Evolutionary conservation across 2,329 filamentous ascomycete species (phyloP), one percentile per base, ranked within the genome.

Genomic region (Cercospora sesami): DNA sequence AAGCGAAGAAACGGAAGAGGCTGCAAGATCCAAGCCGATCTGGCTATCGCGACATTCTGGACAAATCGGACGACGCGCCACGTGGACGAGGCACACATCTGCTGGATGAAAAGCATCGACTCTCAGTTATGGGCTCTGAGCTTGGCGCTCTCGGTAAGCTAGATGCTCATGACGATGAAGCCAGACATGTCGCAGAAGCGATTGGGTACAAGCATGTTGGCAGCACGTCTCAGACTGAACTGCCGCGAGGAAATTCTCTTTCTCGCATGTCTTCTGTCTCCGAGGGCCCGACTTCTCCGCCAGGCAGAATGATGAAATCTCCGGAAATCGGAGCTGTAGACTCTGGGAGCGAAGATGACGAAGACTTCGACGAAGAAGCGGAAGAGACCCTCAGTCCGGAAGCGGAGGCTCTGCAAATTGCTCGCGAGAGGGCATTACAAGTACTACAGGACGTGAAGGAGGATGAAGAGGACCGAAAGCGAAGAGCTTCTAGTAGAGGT

Each of bases 1-100:
- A 92, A 76, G 95, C 95, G 81, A 96, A 96, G 82, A 96, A 95
- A 80, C 86, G 87, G 68, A 97, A 97, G 82, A 89, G 94, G 31
- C 86, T 89, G 61, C 89, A 91, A 64, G 92, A 97, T 74, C 89
- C 92, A 5, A 85, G 83, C 16, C 87, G 93, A 36, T 89, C 91
- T 72, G 91, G 89, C 55, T 97, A 97, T 78, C 84, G 89, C 62
- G 86, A 90, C 63, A 93, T 97, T 79, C 82, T 97, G 9, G 87
- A 91, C 62, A 86, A 91, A 73, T 88, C 86, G 60, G 78, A 79
- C 48, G 78, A 79, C 57, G 74, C 73, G 3, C 71, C 73, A 0
- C 68, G 73, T 48, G 77, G 77, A 9, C 85, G 83, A 60, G 84
- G 84, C 12, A 83, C 85, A 21, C 83, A 84, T 63, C 79, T 87